Percentiles rank a stretch among this genome's conserved stretches.
Evolutionary conservation across 495 filamentous ascomycete genomes (phyloP).

Genomic region (Podospora conica): DNA sequence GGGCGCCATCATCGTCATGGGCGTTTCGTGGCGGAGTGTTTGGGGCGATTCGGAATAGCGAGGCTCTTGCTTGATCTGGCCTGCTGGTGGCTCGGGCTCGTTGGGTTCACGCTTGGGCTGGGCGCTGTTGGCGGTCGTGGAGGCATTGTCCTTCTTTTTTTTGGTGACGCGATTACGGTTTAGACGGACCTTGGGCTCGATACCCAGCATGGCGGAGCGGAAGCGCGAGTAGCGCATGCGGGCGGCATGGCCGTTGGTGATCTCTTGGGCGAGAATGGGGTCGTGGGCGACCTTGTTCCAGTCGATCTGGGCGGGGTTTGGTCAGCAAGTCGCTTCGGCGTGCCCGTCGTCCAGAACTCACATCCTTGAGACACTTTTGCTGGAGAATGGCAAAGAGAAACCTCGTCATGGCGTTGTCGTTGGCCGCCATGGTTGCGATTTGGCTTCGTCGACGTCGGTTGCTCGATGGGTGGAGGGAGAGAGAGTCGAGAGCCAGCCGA

Average conservation of each 20-base stretch:
- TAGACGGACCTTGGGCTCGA: constrained; percentile 36
- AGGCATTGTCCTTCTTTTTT: constrained; percentile 31
- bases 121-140: not conserved
- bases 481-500: constrained; percentile 22
- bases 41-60: not conserved
- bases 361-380: constrained; percentile 67
- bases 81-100: not conserved
- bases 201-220: constrained; percentile 36
- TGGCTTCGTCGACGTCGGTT: not conserved
- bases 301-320: constrained; percentile 50
- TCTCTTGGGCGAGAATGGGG: constrained; percentile 46
- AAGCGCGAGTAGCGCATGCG: constrained; percentile 77
- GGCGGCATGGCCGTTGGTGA: constrained; percentile 75
- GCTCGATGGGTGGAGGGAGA: not conserved
- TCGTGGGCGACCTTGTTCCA: constrained; percentile 63
- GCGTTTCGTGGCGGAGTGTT: constrained; percentile 1
- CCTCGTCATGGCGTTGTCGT: constrained; percentile 48
- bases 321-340: not conserved
- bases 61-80: constrained; percentile 27
- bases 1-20: not conserved
- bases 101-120: constrained; percentile 26
- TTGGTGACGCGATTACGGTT: constrained; percentile 36
- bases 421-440: constrained; percentile 36
- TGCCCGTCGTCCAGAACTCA: constrained; percentile 33
- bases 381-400: constrained; percentile 73